Evolutionary conservation across 2,329 filamentous ascomycete genomes (phyloP), one percentile per base, ranked within the genome.

Genomic region (Pestalotiopsis sp.): DNA sequence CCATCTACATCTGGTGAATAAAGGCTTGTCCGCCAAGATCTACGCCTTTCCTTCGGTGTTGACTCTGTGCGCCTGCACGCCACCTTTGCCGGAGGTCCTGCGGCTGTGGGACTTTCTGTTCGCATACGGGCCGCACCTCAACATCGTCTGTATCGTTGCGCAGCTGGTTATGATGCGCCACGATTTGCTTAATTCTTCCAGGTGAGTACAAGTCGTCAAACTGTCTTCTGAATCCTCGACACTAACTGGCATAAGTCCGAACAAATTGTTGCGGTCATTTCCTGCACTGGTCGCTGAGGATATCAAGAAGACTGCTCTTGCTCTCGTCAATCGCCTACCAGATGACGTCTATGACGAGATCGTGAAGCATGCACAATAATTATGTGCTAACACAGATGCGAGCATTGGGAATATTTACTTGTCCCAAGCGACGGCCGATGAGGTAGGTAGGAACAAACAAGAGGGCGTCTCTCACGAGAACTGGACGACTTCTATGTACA

Each of bases 21-120:
- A 97, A 80, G 93, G 93, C 13, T 90, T 99, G 80, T 91, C 94
- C 70, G 96, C 96, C 2, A 93, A 97, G 82, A 92, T 99, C 67
- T 99, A 98, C 78, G 96, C 95, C 2, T 99, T 99, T 76, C 94
- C 96, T 1, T 97, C 93, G 1, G 96, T 99, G 0, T 84, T 98
- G 71, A 99, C 96, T 0, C 87, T 99, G 64, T 98, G 94, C 77
- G 96, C 96, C 31, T 98, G 96, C 80, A 99, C 96, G 17, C 96
- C 96, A 17, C 96, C 96, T 2, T 81, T 99, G 67, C 95, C 95
- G 0, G 95, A 99, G 81, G 96, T 99, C 0, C 82, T 99, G 67
- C 89, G 93, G 71, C 86, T 99, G 2, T 99, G 96, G 96, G 96
- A 99, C 79, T 99, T 99, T 75, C 82, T 99, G 25, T 97, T 99